Conservation (phyloP, 2,329 filamentous ascomycete species). For the Lachnellula cervina region DNA sequence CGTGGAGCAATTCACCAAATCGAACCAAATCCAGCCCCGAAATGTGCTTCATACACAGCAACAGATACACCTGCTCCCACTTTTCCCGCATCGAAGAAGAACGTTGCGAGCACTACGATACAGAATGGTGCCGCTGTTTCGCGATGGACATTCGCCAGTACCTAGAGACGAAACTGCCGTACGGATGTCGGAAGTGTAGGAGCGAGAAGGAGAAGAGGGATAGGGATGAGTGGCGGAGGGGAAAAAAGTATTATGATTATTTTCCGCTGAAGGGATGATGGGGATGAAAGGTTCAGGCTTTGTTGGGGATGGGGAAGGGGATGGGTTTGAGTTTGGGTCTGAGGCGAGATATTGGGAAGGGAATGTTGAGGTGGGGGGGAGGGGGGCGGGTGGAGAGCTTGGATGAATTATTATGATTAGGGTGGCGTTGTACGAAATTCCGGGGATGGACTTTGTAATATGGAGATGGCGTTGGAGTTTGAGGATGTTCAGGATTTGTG, state of each 20-base stretch:
- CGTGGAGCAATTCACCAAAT: too few relatives aligned
- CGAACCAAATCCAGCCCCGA: too few relatives aligned
- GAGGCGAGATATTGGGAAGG: background rate
- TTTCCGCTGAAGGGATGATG: background rate
- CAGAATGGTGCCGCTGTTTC: background rate
- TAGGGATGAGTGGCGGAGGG: background rate
- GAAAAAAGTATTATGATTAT: background rate
- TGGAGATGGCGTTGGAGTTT: too few relatives aligned
- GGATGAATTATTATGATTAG: background rate
- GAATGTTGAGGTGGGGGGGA: background rate
- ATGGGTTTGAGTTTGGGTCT: background rate
- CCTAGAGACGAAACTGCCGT: background rate
- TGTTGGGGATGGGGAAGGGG: background rate
- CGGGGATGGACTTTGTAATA: too few relatives aligned
- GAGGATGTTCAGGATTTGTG: too few relatives aligned
- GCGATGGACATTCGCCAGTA: background rate
- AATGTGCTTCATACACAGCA: background rate
- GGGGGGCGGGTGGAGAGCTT: too few relatives aligned
- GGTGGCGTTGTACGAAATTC: too few relatives aligned
- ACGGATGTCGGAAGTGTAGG: background rate
- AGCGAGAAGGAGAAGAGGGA: background rate
- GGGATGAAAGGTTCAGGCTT: too few relatives aligned
- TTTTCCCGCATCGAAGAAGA: background rate
- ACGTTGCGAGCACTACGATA: background rate
- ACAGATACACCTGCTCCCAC: background rate